phyloP scores from a whole-genome alignment of 2,329 filamentous ascomycete genomes.

The Aspergillus latus region DNA sequence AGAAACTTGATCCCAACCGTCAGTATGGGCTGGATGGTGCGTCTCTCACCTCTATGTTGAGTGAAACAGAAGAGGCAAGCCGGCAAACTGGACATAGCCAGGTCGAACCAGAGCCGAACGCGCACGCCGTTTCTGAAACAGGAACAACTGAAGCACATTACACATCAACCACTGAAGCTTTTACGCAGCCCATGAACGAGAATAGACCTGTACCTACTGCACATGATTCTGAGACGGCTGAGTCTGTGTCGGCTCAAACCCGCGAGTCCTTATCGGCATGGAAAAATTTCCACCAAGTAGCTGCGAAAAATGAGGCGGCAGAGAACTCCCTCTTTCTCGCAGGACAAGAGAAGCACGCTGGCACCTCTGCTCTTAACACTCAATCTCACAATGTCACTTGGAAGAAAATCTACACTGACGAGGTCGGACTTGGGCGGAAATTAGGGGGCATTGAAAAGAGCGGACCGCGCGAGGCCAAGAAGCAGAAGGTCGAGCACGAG shows the following conservation, averaged over 20 bases:
- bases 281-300: conserved; percentile 39
- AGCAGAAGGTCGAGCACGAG: conserved; percentile 23
- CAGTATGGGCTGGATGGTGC: conserved; percentile 25
- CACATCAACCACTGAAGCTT: not conserved
- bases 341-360: conserved; percentile 24
- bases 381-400: conserved; percentile 37
- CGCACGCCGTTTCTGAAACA: not conserved
- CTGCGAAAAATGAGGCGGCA: conserved; percentile 33
- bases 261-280: conserved; percentile 35
- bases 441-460: conserved; percentile 22
- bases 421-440: conserved; percentile 27
- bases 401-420: conserved; percentile 38
- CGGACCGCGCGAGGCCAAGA: conserved; percentile 19
- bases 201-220: not conserved
- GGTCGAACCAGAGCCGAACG: not conserved
- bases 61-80: conserved; percentile 7
- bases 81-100: not conserved
- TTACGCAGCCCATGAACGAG: not conserved
- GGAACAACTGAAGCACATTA: not conserved
- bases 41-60: conserved; percentile 13
- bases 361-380: conserved; percentile 19
- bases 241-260: conserved; percentile 4
- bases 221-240: not conserved
- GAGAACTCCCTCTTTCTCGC: conserved; percentile 32
- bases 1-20: conserved; percentile 5